Evolutionary conservation across 768 basidiomycete species (phyloP), one percentile per base, ranked within the genome.

Genomic region (Pleurotus cornucopiae): DNA sequence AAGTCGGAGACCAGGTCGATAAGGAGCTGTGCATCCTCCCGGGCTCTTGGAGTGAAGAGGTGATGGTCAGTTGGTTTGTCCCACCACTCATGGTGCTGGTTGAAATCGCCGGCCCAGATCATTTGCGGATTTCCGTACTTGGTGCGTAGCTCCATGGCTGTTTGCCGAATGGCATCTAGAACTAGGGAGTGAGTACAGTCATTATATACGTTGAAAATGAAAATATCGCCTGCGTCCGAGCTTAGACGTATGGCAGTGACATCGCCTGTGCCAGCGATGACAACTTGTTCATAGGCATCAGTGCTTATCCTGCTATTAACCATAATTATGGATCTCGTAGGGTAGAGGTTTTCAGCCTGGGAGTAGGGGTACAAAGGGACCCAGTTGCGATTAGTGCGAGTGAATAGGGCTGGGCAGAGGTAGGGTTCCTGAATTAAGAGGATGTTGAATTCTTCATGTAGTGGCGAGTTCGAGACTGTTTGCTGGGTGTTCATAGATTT

Each of bases 71-170:
- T 40, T 0, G 63, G 56, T 4, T 67, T 56, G 18, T 78, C 75
- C 76, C 76, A 78, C 6, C 70, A 20, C 0, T 68, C 71, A 61
- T 76, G 71, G 56, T 78, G 75, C 14, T 67, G 46, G 55, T 77
- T 76, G 64, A 76, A 77, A 60, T 77, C 70, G 0, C 77, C 70
- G 0, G 61, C 39, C 75, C 72, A 76, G 2, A 74, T 55, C 5
- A 67, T 13, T 6, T 61, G 43, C 2, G 30, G 25, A 6, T 37
- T 18, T 7, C 60, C 45, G 55, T 41, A 60, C 26, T 30, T 30
- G 5, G 26, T 7, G 6, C 26, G 26, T 30, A 30, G 6, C 0
- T 25, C 5, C 1, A 46, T 30, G 0, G 63, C 37, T 14, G 18
- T 43, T 9, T n/a, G 25, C n/a, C 41, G 49, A 2, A 60, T 26